phyloP scores from a whole-genome alignment of 2,329 filamentous ascomycete species.

The Colletotrichum musae region DNA sequence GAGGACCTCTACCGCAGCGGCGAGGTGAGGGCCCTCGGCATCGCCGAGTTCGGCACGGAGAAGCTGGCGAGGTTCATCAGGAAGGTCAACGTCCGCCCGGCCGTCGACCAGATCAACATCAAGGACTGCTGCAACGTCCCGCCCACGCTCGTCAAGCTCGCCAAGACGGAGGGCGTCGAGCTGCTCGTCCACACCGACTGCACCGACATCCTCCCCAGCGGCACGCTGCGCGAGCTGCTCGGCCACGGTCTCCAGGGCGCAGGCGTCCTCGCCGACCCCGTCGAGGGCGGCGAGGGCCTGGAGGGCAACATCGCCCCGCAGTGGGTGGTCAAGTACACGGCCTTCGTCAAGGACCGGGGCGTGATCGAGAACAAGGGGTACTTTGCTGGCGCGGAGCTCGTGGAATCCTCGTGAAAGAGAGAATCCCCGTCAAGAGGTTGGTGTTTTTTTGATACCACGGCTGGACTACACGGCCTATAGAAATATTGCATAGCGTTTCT shows the following conservation, averaged over 20 bases:
- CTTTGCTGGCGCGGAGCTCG: constrained; percentile 86
- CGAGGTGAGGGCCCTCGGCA: constrained; percentile 81
- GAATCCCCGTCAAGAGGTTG: constrained; percentile 11
- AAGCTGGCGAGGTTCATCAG: constrained; percentile 84
- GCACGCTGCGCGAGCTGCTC: constrained; percentile 87
- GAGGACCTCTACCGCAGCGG: constrained; percentile 82
- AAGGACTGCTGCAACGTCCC: constrained; percentile 97
- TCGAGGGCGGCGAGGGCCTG: constrained; percentile 69
- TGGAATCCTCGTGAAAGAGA: constrained; percentile 45
- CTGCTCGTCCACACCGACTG: constrained; percentile 95
- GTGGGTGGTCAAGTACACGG: constrained; percentile 98
- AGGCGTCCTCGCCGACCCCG: constrained; percentile 78
- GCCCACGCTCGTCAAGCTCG: constrained; percentile 85
- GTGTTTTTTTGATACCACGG: constrained; percentile 39
- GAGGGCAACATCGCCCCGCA: constrained; percentile 85
- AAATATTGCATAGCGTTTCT: constrained; percentile 40
- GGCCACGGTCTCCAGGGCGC: constrained; percentile 80
- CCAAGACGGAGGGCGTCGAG: constrained; percentile 87
- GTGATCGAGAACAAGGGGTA: constrained; percentile 99
- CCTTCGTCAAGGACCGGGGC: constrained; percentile 89
- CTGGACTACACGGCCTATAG: constrained; percentile 30
- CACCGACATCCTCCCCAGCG: constrained; percentile 88
- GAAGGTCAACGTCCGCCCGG: constrained; percentile 78
- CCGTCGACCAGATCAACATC: constrained; percentile 96
- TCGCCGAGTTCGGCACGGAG: constrained; percentile 92